Base-by-base conservation (phyloP, 2,329 filamentous ascomycete species). In the Ilyonectria robusta region DNA sequence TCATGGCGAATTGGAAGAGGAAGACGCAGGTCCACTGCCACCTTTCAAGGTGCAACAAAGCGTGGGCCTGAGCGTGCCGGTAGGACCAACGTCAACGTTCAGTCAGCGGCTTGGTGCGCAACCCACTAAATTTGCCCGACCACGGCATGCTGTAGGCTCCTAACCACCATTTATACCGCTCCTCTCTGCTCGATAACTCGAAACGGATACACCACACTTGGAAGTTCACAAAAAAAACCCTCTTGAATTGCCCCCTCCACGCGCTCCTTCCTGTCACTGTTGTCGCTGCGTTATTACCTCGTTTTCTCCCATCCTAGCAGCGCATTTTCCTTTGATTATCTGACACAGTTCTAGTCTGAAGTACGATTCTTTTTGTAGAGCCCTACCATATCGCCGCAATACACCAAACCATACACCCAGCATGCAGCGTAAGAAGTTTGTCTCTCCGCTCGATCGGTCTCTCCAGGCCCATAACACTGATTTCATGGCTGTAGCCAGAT, bases 401-500 rank as follows among this genome's bases (percentile, higher is more conserved):
- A 17, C 35, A 1, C 35, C 35, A 40, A 1, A 40, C 35, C 35
- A 40, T 40, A 23, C 23, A 23, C 23, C 23, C 2, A 11, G 17
- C 19, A 50, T 50, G 47, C 47, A 50, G 47, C 47, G 47, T 29
- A 50, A 21, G 47, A 29, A 29, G 47, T 50, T 50, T 29, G 21
- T 50, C 21, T 50, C 10, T 29, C 47, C 47, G 21, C 19, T 50
- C 21, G 47, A 50, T 50, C 19, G 2, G 21, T 26, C 47, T 50
- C 21, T 50, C 21, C 19, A 50, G 21, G 6, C 19, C 57, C 65
- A 65, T 68, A 65, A 60, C 57, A 69, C 74, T 76, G 70, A 78
- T 76, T 65, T 65, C 56, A 67, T 69, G 66, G 59, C 69, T 71
- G 53, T 70, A 96, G 35, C 35, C 9, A 4, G 35, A 40, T 10